Evolutionary conservation across 1,284 basidiomycete species (phyloP).

Genomic region (Sparassis latifolia): DNA sequence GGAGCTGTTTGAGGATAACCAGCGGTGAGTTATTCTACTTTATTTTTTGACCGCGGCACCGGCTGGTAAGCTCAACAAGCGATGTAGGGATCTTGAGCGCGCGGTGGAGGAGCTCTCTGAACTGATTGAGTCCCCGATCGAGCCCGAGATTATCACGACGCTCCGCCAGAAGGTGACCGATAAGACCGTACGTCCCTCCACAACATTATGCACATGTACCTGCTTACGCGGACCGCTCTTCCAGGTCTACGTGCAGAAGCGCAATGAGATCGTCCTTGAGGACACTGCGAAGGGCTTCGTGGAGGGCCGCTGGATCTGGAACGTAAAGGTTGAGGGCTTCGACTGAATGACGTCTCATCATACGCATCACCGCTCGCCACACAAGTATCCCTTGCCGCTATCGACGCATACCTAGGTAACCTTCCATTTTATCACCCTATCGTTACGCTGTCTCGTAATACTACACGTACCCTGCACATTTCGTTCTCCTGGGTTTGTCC

Average conservation of each 20-base stretch:
- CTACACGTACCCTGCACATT: no score
- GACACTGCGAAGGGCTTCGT: slow-evolving; percentile 90
- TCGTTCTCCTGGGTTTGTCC: no score
- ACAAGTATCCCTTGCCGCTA: no score
- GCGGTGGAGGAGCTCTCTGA: slow-evolving; percentile 95
- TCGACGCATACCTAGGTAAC: no score
- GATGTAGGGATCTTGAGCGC: slow-evolving; percentile 77
- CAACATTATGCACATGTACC: slow-evolving; percentile 1
- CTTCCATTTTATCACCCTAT: no score
- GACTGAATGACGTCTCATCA: slow-evolving; percentile 16
- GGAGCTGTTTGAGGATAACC: slow-evolving; percentile 96
- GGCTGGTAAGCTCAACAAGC: not conserved
- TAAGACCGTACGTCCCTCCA: slow-evolving; percentile 62
- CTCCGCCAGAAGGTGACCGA: slow-evolving; percentile 92
- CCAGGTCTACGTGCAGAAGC: slow-evolving; percentile 92
- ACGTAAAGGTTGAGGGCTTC: slow-evolving; percentile 59
- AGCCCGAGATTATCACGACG: slow-evolving; percentile 75
- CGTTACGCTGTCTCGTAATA: no score
- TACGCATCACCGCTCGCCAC: not conserved
- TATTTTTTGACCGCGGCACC: slow-evolving; percentile 1
- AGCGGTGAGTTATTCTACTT: slow-evolving; percentile 47
- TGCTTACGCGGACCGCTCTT: not conserved
- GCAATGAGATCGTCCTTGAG: slow-evolving; percentile 91
- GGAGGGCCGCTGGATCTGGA: slow-evolving; percentile 82
- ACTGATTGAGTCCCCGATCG: slow-evolving; percentile 86